These are phyloP conservation scores for Colletotrichum echinochloae DNA, from an alignment of 2,329 filamentous ascomycete species.

Conservation along the genomic window DNA sequence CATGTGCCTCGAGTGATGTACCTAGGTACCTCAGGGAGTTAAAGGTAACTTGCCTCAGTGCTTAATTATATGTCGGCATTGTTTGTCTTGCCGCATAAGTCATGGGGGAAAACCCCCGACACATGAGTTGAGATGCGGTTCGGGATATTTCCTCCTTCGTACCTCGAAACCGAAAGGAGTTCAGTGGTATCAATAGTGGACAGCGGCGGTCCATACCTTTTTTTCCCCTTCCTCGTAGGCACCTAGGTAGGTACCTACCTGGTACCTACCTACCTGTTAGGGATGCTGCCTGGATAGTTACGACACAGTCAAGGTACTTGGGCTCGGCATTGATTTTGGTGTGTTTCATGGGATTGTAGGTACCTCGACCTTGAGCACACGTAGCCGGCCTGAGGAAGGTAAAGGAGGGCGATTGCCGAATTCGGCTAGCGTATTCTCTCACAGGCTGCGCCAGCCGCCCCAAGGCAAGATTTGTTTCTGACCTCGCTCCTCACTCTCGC, in stretches of 20 bases:
- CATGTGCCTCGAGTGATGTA: neutral
- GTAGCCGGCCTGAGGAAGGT: slow-evolving; percentile 43
- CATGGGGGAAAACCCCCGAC: neutral
- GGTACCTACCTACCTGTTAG: neutral
- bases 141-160: slow-evolving; percentile 2
- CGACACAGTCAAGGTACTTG: slow-evolving; percentile 5
- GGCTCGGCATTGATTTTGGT: slow-evolving; percentile 2
- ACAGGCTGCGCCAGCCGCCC: slow-evolving; percentile 52
- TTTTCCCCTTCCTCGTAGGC: neutral
- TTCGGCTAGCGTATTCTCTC: slow-evolving; percentile 49
- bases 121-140: neutral
- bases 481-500: slow-evolving; percentile 53
- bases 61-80: neutral
- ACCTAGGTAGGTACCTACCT: too few relatives aligned
- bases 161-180: neutral
- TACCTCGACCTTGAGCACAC: slow-evolving; percentile 24
- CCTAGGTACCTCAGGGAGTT: too few relatives aligned
- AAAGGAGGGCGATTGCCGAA: slow-evolving; percentile 44
- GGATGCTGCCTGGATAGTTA: too few relatives aligned
- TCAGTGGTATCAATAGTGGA: neutral
- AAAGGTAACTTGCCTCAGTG: neutral
- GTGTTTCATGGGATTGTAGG: slow-evolving; percentile 27
- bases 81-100: neutral
- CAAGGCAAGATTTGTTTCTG: slow-evolving; percentile 59
- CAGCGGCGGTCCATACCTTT: neutral